These are phyloP conservation scores for Sporobolomyces pararoseus DNA, from an alignment of 768 basidiomycete genomes.

Conservation along the genomic window DNA sequence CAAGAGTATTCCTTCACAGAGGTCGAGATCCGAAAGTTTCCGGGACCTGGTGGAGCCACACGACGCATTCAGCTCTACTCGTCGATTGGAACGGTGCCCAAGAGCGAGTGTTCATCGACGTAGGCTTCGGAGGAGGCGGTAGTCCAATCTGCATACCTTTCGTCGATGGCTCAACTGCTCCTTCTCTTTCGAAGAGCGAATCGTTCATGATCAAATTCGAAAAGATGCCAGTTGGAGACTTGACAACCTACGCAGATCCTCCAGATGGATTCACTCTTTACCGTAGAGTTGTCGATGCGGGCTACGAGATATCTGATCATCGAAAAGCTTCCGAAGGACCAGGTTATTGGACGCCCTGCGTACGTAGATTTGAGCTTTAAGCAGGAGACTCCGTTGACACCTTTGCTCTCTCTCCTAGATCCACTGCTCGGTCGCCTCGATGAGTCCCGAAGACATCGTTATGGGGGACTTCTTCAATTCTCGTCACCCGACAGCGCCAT, in stretches of 20 bases:
- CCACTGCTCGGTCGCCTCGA: constrained; percentile 17
- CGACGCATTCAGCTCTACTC: constrained; percentile 19
- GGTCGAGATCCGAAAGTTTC: constrained; percentile 20
- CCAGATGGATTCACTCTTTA: constrained; percentile 20
- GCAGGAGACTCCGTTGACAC: neutral
- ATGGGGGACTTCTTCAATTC: constrained; percentile 15
- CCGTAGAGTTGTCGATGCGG: constrained; percentile 18
- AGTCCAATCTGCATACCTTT: constrained; percentile 20
- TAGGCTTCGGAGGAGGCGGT: constrained; percentile 36
- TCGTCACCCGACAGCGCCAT: constrained; percentile 2
- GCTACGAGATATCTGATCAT: neutral
- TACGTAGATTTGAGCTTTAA: neutral
- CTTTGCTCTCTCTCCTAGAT: neutral
- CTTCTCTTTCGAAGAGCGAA: constrained; percentile 18
- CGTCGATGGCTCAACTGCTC: constrained; percentile 12
- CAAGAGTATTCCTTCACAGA: constrained; percentile 26
- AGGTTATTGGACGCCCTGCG: constrained; percentile 31
- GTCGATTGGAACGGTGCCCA: constrained; percentile 24
- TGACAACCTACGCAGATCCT: constrained; percentile 4
- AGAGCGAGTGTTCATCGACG: constrained; percentile 10
- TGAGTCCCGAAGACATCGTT: constrained; percentile 13
- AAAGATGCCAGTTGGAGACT: constrained; percentile 17
- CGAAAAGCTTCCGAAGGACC: neutral
- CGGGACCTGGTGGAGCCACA: constrained; percentile 20
- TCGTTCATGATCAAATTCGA: constrained; percentile 26